These are phyloP conservation scores for Hanseniaspora mollemarum DNA, from an alignment of 805 yeast genomes.

Conservation along the genomic window DNA sequence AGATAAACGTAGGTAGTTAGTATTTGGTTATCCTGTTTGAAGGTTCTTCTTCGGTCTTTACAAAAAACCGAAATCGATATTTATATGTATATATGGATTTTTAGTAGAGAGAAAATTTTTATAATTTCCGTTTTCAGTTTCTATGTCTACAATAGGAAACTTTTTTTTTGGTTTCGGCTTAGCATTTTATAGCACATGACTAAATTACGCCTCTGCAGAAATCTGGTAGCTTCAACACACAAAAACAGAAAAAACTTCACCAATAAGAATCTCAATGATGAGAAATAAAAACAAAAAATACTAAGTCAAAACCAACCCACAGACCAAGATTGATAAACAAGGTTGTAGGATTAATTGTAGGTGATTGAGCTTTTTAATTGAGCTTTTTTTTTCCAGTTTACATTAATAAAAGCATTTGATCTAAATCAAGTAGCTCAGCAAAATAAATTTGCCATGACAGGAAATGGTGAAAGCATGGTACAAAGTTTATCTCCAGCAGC, in stretches of 20 bases:
- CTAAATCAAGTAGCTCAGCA: neutral
- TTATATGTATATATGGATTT: neutral
- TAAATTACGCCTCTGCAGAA: too few relatives aligned
- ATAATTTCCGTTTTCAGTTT: neutral
- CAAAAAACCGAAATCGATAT: neutral
- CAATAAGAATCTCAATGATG: too few relatives aligned
- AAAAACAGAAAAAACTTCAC: too few relatives aligned
- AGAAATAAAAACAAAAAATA: too few relatives aligned
- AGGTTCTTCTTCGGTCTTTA: neutral
- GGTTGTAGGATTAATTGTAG: neutral
- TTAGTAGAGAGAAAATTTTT: neutral
- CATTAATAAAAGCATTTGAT: neutral
- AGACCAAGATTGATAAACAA: neutral
- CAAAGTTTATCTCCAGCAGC: neutral
- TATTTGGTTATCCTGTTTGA: neutral
- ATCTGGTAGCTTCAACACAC: too few relatives aligned
- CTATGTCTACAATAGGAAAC: neutral
- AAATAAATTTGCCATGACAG: neutral
- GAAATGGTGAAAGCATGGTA: neutral
- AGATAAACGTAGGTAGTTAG: too few relatives aligned
- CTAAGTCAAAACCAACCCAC: too few relatives aligned
- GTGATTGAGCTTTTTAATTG: neutral
- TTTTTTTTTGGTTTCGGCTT: neutral
- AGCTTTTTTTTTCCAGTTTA: neutral
- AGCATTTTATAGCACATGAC: too few relatives aligned